A percentile compares a stretch with the other conserved stretches of the same genome.
phyloP scores from a whole-genome alignment of 139 green algal genomes.

The Pleodorina starrii region DNA sequence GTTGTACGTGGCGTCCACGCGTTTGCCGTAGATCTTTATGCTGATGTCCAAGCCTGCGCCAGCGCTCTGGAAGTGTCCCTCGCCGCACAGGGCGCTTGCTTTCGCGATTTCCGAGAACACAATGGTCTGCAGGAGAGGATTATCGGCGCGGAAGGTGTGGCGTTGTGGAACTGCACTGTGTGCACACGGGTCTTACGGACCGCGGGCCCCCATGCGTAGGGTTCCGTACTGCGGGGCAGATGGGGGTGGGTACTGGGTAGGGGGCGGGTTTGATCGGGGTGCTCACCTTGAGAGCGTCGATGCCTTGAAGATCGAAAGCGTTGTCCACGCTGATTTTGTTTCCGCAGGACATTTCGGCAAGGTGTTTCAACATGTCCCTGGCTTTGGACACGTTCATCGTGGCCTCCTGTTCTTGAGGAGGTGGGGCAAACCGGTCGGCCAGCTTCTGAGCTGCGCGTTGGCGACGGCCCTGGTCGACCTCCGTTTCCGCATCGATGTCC shows the following conservation, averaged over 20 bases:
- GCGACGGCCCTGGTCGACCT: conserved; percentile 12
- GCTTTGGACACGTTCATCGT: neutral
- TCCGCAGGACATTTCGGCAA: neutral
- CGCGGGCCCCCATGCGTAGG: no score
- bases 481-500: neutral
- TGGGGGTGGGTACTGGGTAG: neutral
- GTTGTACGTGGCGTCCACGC: conserved; percentile 2
- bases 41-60: neutral
- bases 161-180: no score
- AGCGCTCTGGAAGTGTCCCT: neutral
- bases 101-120: neutral
- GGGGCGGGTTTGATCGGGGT: neutral
- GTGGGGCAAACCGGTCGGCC: neutral
- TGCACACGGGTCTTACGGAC: no score
- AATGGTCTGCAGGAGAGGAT: conserved; percentile 3
- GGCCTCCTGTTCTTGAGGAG: no score
- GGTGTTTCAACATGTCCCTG: neutral
- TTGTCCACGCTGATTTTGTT: conserved; percentile 19
- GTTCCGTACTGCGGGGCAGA: no score
- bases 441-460: conserved; percentile 1
- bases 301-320: conserved; percentile 9
- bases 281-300: conserved; percentile 23
- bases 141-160: no score
- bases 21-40: conserved; percentile 11
- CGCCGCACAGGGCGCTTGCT: neutral